Percentiles rank a stretch among this genome's conserved stretches.
Conservation (phyloP, 2,329 filamentous ascomycete species). For the Fusarium tuaranense region DNA sequence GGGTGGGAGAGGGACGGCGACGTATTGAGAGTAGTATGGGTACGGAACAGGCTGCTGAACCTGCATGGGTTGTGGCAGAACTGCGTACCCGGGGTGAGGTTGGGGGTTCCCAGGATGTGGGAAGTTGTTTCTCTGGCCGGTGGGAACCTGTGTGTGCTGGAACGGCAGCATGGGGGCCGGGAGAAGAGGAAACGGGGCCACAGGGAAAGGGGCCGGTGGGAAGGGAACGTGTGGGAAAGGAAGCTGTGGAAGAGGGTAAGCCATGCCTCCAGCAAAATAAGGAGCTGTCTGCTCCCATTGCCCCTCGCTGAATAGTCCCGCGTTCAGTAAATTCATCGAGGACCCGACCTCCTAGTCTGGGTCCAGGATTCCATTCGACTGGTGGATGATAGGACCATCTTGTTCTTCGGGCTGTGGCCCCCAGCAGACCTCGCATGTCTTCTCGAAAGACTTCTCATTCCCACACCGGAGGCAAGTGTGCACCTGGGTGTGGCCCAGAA, state of each 20-base stretch:
- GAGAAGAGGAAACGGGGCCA: no score
- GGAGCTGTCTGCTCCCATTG: no score
- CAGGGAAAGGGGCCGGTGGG: no score
- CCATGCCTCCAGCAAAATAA: no score
- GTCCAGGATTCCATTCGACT: background rate
- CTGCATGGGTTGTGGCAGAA: no score
- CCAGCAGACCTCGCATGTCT: background rate
- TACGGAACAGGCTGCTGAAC: no score
- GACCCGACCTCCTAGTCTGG: background rate
- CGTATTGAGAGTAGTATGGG: no score
- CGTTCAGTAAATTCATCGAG: background rate
- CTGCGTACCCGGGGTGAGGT: background rate
- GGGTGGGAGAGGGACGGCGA: no score
- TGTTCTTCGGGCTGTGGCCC: background rate
- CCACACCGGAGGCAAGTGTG: background rate
- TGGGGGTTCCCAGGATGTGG: background rate
- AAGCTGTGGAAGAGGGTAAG: no score
- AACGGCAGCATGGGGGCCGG: background rate
- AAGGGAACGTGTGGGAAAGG: background rate
- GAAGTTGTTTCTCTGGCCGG: no score
- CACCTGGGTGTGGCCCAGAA: background rate
- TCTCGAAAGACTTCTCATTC: background rate
- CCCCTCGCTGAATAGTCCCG: background rate
- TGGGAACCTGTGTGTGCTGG: no score
- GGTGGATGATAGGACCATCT: accelerated